These are phyloP conservation scores for Emergomyces africanus DNA, from an alignment of 2,329 filamentous ascomycete species.

Conservation along the genomic window DNA sequence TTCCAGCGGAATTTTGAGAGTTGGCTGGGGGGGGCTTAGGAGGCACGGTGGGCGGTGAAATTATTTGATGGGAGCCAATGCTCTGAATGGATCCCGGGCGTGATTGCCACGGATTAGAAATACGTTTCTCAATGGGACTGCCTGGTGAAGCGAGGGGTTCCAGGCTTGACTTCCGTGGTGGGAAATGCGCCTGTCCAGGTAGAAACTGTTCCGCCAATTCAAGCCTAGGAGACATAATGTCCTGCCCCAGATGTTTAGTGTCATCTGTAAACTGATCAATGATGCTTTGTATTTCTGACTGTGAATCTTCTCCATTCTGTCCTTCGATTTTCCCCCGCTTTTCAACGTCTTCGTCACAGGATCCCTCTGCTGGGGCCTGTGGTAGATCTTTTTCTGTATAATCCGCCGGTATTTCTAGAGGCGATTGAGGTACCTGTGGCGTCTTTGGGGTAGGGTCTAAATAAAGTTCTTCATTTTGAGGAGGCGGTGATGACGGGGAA, in stretches of 20 bases:
- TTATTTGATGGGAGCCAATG: slow-evolving; percentile 4
- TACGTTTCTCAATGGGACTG: slow-evolving; percentile 16
- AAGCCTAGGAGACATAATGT: slow-evolving; percentile 71
- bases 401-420: slow-evolving; percentile 24
- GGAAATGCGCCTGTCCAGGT: slow-evolving; percentile 53
- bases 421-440: slow-evolving; percentile 28
- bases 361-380: slow-evolving; percentile 20
- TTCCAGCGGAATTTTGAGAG: slow-evolving; percentile 11
- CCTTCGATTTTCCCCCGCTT: slow-evolving; percentile 40
- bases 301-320: slow-evolving; percentile 55
- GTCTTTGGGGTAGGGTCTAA: slow-evolving; percentile 37
- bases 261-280: slow-evolving; percentile 89
- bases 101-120: slow-evolving; percentile 9
- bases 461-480: slow-evolving; percentile 41
- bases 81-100: slow-evolving; percentile 5
- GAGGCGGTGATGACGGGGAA: slow-evolving; percentile 33
- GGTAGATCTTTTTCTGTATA: slow-evolving; percentile 28
- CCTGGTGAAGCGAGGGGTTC: slow-evolving; percentile 48
- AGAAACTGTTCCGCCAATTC: slow-evolving; percentile 72
- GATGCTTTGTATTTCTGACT: slow-evolving; percentile 87
- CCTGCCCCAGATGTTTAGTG: slow-evolving; percentile 54
- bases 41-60: slow-evolving; percentile 14
- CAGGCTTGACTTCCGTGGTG: slow-evolving; percentile 74
- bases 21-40: slow-evolving; percentile 15
- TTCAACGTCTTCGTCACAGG: slow-evolving; percentile 9